Evolutionary conservation across 768 basidiomycete species (phyloP).

Genomic region (Mycena rebaudengoi): DNA sequence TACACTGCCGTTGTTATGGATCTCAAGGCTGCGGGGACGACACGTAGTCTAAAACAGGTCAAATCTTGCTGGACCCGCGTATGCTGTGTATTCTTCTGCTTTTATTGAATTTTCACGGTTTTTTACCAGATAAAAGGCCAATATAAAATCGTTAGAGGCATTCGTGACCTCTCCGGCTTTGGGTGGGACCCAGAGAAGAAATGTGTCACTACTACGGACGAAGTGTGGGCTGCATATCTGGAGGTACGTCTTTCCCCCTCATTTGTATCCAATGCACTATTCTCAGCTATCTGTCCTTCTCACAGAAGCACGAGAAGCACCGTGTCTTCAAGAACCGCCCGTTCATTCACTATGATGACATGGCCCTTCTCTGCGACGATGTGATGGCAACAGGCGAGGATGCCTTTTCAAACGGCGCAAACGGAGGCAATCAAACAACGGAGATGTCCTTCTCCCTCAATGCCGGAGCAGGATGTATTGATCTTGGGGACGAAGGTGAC

Average conservation of each 20-base stretch:
- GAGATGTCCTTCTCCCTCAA: background rate
- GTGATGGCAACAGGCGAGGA: background rate
- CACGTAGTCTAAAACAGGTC: background rate
- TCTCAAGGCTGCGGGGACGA: background rate
- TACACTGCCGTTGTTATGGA: background rate
- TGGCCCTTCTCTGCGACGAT: background rate
- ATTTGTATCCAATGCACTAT: too few relatives aligned
- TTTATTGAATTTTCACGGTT: background rate
- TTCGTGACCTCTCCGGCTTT: background rate
- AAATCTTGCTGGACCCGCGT: constrained; percentile 1
- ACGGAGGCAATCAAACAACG: background rate
- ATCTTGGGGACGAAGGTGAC: background rate
- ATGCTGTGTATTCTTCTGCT: too few relatives aligned
- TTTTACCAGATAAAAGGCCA: background rate
- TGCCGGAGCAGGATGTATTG: background rate
- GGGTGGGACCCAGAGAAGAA: background rate
- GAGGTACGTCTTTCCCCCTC: background rate
- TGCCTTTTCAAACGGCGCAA: background rate
- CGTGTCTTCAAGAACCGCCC: background rate
- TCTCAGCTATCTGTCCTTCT: background rate
- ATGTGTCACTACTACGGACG: background rate
- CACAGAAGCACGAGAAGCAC: background rate
- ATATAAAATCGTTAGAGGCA: background rate
- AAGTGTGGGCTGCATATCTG: background rate
- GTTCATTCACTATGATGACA: background rate